Evolutionary conservation across 345 rosid genomes (phyloP), one percentile per base, ranked within the genome.

Genomic region (Bruguiera sexangula): DNA sequence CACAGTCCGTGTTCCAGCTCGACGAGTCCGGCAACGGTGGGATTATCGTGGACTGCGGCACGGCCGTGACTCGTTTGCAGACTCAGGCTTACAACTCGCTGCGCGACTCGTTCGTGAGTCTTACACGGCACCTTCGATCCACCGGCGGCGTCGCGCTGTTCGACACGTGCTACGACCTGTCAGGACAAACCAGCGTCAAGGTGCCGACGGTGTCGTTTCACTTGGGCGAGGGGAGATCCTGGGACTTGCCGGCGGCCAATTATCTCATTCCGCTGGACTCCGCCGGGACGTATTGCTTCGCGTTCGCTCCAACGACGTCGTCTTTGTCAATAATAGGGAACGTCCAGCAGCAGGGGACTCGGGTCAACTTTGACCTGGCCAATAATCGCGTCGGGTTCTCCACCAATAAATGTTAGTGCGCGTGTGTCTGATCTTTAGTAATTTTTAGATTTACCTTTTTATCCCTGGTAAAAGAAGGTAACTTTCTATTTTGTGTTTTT

Each of bases 301-400:
- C 99, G 1, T 95, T 95, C 58, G 99, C 98, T 0, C 96, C 93
- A 37, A 91, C 99, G 81, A 34, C 92, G 78, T 82, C 92, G 58
- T 54, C 92, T 50, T 16, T 86, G 86, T 88, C 97, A 0, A 95
- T 95, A 61, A 90, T 95, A 29, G 99, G 99, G 53, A 95, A 95
- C 51, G 91, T 95, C 53, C 99, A 95, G 86, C 97, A 91, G 73
- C 96, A 92, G 75, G 92, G 96, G 75, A 88, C 84, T 78, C 98
- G 99, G 70, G 91, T 95, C 78, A 80, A 79, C 75, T 95, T 74
- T 65, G 96, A 95, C 76, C 73, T 95, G 63, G 86, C 88, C 10
- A 87, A 84, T 37, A 87, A 69, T 13, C 82, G 76, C 27, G 76
- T 95, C 27, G 96, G 93, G 18, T 82, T 95, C 78, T 71, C 96